Percentiles rank a stretch among this genome's conserved stretches.
Evolutionary conservation across 768 basidiomycete genomes (phyloP).

Genomic region (Trametes cingulata): DNA sequence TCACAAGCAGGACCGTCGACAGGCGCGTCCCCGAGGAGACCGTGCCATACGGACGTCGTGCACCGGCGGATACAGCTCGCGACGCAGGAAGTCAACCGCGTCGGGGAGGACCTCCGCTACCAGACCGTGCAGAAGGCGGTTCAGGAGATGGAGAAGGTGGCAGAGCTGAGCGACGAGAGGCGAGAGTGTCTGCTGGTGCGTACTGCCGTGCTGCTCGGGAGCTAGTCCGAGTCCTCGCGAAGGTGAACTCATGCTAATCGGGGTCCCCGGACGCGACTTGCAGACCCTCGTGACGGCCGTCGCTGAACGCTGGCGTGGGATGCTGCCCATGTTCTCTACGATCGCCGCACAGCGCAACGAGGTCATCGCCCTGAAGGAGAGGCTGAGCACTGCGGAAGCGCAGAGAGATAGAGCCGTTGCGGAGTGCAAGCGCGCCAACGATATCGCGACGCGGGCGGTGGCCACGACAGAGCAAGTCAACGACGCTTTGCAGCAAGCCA

Average conservation of each 20-base stretch:
- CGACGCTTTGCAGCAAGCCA: neutral
- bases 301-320: constrained; percentile 7
- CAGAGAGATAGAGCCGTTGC: neutral
- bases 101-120: neutral
- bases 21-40: neutral
- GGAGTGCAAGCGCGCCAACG: neutral
- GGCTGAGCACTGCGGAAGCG: neutral
- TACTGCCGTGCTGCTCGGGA: neutral
- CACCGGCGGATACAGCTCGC: constrained; percentile 2
- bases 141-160: constrained; percentile 10
- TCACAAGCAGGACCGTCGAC: neutral
- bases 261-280: too few species aligned
- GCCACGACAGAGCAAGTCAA: neutral
- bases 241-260: too few species aligned
- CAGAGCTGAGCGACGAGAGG: neutral
- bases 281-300: constrained; percentile 12
- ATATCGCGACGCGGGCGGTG: neutral
- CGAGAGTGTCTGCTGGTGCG: constrained; percentile 7
- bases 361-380: neutral
- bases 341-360: neutral
- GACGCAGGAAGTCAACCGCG: neutral
- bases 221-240: too few species aligned
- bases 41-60: constrained; percentile 2
- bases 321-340: neutral
- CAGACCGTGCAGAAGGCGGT: constrained; percentile 14